Evolutionary conservation across 257 asterid species (phyloP), one percentile per base, ranked within the genome.

Genomic region (Forsythia suspensa): DNA sequence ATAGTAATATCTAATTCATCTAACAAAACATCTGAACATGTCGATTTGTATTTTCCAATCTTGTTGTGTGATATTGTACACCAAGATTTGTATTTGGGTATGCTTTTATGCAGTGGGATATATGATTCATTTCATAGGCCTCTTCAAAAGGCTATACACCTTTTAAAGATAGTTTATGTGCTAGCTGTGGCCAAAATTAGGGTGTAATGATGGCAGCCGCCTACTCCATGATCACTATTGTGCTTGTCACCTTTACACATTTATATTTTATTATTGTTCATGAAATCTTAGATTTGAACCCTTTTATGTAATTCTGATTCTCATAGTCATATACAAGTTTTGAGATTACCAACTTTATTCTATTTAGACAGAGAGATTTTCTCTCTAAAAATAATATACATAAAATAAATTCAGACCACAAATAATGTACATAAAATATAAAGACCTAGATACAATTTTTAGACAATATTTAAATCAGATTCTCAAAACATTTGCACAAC

Each of bases 201-300:
- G 70, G 70, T 63, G 70, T 43, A 59, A 75, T 75, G 42, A 76
- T 76, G 72, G 42, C 42, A 63, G 79, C 79, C 73, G 87, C 87
- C 87, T 80, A 48, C 77, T 84, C 87, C 87, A 83, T 74, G 15
- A 83, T 77, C 78, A 70, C 77, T 55, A 70, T 44, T 72, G 75
- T 80, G 82, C 77, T 76, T 48, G 76, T 71, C 24, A 24, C 24
- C 24, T 24, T 24, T 24, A 24, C 24, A 24, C 24, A 24, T 24
- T 24, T 24, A 24, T 24, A 24, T 24, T 24, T 24, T 24, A 24
- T 24, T 24, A 24, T 24, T 24, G 24, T 24, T 65, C 20, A 67
- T 39, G 51, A 15, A 41, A 70, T 74, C 70, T 24, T 24, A 8
- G 70, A 63, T 63, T 63, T 24, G 70, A 63, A 63, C 16, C 59